Evolutionary conservation across 2,329 filamentous ascomycete species (phyloP).

Genomic region (Knufia petricola): DNA sequence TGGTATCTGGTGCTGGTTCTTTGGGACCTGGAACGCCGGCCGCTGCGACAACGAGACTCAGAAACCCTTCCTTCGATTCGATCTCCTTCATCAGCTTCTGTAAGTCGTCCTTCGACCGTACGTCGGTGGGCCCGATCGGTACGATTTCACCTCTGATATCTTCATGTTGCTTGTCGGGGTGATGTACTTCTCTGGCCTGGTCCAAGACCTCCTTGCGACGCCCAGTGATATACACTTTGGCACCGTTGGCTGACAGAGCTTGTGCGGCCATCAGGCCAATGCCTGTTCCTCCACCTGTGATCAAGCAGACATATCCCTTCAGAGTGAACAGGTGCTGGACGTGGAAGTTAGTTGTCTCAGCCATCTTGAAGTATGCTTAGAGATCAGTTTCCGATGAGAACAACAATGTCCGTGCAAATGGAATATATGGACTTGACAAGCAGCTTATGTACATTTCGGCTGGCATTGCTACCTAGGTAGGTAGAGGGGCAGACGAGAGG

Average conservation of each 20-base stretch:
- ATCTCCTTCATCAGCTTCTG: conserved; percentile 47
- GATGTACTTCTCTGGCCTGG: conserved; percentile 32
- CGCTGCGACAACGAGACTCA: conserved; percentile 57
- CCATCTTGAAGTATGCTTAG: background rate
- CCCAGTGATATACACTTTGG: conserved; percentile 27
- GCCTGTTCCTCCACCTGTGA: conserved; percentile 27
- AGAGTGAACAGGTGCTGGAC: conserved; percentile 25
- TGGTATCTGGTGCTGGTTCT: conserved; percentile 40
- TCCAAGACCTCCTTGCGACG: conserved; percentile 25
- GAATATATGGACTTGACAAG: too few species aligned
- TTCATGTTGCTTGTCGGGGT: conserved; percentile 23
- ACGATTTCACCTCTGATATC: conserved; percentile 44
- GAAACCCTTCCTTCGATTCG: conserved; percentile 49
- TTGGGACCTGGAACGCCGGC: conserved; percentile 60
- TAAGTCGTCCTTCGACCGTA: conserved; percentile 52
- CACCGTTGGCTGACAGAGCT: conserved; percentile 25
- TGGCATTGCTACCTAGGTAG: too few species aligned
- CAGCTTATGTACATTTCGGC: too few species aligned
- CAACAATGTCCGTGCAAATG: too few species aligned
- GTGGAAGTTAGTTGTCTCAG: conserved; percentile 18
- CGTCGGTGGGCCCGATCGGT: conserved; percentile 46
- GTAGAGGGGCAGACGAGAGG: too few species aligned
- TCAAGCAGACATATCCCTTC: conserved; percentile 26
- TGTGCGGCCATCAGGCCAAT: conserved; percentile 27
- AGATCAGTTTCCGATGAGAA: background rate